A percentile compares a stretch with the other conserved stretches of the same genome.
These are phyloP conservation scores for Lactarius quietus DNA, from an alignment of 768 basidiomycete genomes.

Conservation along the genomic window DNA sequence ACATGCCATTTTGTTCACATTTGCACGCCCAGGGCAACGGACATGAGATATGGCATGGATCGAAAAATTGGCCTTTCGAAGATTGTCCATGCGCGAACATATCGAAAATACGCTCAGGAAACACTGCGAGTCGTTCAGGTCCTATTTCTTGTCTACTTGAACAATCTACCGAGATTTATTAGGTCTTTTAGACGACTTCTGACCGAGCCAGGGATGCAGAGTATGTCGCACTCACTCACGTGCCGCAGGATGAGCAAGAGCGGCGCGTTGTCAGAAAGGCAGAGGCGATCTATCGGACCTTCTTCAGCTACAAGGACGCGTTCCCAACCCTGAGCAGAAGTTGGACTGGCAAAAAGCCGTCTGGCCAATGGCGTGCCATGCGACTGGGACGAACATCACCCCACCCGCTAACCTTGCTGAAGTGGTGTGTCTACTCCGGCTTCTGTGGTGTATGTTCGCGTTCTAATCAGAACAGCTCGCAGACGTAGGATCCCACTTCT, in stretches of 20 bases:
- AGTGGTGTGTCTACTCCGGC: not conserved
- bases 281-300: conserved; percentile 15
- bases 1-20: not conserved
- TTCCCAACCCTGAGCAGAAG: conserved; percentile 19
- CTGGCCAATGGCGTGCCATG: conserved; percentile 14
- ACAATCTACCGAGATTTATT: not conserved
- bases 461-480: conserved; percentile 2
- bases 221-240: not conserved
- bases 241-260: conserved; percentile 4
- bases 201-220: conserved; percentile 10
- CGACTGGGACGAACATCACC: conserved; percentile 4
- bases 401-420: conserved; percentile 6
- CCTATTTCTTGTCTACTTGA: not conserved
- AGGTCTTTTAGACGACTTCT: conserved; percentile 6
- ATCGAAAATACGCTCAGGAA: conserved; percentile 11
- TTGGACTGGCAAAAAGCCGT: conserved; percentile 3
- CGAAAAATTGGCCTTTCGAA: conserved; percentile 9
- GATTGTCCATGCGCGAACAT: conserved; percentile 6
- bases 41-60: conserved; percentile 16
- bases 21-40: conserved; percentile 5
- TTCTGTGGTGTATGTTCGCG: not conserved
- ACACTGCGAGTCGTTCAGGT: conserved; percentile 12
- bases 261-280: not conserved
- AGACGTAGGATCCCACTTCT: conserved; percentile 5
- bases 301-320: conserved; percentile 13